These are phyloP conservation scores for Sedum album DNA, from an alignment of 164 flowering plant species.

Conservation along the genomic window DNA sequence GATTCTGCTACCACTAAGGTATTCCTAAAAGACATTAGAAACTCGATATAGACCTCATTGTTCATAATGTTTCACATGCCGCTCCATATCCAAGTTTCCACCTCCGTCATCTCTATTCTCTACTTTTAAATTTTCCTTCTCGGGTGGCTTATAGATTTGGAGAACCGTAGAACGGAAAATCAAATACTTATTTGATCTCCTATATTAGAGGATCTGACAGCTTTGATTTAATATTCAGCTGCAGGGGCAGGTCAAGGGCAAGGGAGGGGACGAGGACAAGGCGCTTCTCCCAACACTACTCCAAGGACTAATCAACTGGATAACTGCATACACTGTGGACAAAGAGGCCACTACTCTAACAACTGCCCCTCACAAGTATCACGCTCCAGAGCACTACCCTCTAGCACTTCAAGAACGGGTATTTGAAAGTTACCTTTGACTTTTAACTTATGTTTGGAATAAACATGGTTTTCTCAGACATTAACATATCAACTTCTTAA, in stretches of 20 bases:
- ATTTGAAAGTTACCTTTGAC: constrained; percentile 3
- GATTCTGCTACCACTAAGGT: background rate
- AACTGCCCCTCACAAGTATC: constrained; percentile 52
- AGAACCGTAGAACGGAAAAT: no score
- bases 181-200: background rate
- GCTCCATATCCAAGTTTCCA: background rate
- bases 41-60: background rate
- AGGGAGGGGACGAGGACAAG: constrained; percentile 30
- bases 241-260: background rate
- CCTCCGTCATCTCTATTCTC: background rate
- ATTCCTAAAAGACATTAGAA: background rate
- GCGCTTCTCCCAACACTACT: constrained; percentile 30
- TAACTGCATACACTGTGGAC: constrained; percentile 54
- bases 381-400: constrained; percentile 23
- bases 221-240: background rate
- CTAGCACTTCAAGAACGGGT: constrained; percentile 30
- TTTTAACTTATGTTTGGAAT: background rate
- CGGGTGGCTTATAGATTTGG: no score
- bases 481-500: background rate
- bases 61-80: background rate
- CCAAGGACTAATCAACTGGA: constrained; percentile 36
- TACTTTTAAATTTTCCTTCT: no score
- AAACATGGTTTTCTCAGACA: no score
- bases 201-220: background rate
- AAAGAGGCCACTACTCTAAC: constrained; percentile 55